Evolutionary conservation across 2,329 filamentous ascomycete species (phyloP).

Genomic region (Fusarium poae): DNA sequence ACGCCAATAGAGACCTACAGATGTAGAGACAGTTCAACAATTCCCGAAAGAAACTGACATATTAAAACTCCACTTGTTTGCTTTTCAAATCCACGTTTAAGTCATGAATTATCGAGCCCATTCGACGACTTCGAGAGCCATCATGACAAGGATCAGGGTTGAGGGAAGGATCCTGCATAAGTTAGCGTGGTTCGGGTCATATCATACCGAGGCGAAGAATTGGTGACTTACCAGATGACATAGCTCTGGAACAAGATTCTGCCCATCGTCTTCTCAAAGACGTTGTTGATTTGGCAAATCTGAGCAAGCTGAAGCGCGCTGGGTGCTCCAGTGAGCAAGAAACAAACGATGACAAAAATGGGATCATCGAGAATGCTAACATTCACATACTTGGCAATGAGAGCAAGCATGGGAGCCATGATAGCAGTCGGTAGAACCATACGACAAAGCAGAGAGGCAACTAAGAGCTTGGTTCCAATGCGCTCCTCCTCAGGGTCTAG

Average conservation of each 20-base stretch:
- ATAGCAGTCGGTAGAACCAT: constrained; percentile 93
- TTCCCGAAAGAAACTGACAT: neutral
- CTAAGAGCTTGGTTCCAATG: constrained; percentile 80
- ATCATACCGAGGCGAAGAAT: constrained; percentile 18
- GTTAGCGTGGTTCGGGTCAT: constrained; percentile 48
- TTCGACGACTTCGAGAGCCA: constrained; percentile 90
- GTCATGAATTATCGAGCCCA: constrained; percentile 70
- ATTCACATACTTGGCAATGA: constrained; percentile 90
- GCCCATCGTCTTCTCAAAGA: constrained; percentile 95
- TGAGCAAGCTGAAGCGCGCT: constrained; percentile 95
- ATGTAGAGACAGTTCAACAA: constrained; percentile 1
- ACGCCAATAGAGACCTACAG: constrained; percentile 24
- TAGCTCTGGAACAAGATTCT: constrained; percentile 91
- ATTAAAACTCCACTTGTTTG: neutral
- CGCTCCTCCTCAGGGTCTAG: constrained; percentile 77
- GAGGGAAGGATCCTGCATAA: constrained; percentile 85
- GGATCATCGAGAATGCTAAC: constrained; percentile 96
- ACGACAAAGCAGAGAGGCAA: constrained; percentile 86
- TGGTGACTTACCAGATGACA: constrained; percentile 79
- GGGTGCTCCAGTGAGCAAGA: constrained; percentile 93
- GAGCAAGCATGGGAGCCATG: constrained; percentile 90
- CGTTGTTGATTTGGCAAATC: constrained; percentile 98
- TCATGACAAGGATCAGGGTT: constrained; percentile 89
- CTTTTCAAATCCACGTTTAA: neutral
- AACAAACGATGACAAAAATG: constrained; percentile 98